These are phyloP conservation scores for Metarhizium humberi DNA, from an alignment of 2,329 filamentous ascomycete genomes.

Conservation along the genomic window DNA sequence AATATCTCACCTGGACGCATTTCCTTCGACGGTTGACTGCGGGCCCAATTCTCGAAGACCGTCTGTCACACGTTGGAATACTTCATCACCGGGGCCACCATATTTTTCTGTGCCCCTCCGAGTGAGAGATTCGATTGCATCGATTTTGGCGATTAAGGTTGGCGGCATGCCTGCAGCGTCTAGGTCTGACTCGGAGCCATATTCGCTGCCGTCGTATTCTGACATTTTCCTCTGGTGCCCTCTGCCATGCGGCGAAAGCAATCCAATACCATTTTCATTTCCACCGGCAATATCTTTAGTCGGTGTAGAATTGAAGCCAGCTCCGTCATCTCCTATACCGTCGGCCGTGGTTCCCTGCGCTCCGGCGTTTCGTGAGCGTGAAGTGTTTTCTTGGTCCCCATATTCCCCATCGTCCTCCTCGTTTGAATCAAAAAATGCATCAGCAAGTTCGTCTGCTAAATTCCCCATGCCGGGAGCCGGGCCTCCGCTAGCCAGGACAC, in stretches of 20 bases:
- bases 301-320: constrained; percentile 13
- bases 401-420: constrained; percentile 52
- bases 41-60: constrained; percentile 63
- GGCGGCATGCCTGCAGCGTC: constrained; percentile 59
- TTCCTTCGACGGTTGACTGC: constrained; percentile 63
- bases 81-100: constrained; percentile 53
- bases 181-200: constrained; percentile 62
- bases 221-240: constrained; percentile 41
- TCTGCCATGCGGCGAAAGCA: constrained; percentile 33
- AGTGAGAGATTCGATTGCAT: constrained; percentile 62
- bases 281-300: constrained; percentile 23
- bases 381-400: constrained; percentile 19
- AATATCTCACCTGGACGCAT: constrained; percentile 52
- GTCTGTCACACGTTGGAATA: constrained; percentile 60
- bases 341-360: not conserved
- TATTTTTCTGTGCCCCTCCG: constrained; percentile 57
- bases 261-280: constrained; percentile 29
- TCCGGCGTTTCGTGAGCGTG: not conserved
- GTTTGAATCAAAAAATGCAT: constrained; percentile 58
- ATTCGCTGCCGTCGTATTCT: constrained; percentile 65
- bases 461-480: constrained; percentile 55
- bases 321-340: constrained; percentile 1
- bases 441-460: constrained; percentile 71
- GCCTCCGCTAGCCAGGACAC: constrained; percentile 32
- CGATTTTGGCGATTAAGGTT: constrained; percentile 59